Percentiles rank a stretch among this genome's conserved stretches.
phyloP scores from a whole-genome alignment of 2,329 filamentous ascomycete species.

The Ophiostoma tasmaniense region DNA sequence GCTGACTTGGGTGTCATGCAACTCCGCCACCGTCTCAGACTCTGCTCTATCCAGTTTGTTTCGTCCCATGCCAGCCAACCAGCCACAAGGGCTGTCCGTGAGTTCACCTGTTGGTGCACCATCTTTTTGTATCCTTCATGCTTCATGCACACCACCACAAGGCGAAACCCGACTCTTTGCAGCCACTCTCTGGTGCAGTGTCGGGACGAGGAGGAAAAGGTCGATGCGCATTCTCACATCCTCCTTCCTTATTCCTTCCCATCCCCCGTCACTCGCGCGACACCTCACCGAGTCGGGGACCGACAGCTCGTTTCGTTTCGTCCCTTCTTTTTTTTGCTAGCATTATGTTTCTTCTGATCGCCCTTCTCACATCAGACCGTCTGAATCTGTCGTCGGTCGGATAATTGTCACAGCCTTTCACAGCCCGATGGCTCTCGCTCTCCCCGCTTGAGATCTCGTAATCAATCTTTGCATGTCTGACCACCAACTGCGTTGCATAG shows the following conservation, averaged over 20 bases:
- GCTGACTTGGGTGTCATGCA: not conserved
- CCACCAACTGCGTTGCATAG: not conserved
- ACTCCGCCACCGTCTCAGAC: constrained; percentile 2
- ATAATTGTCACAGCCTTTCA: not conserved
- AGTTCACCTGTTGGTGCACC: not conserved
- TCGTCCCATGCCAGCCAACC: not conserved
- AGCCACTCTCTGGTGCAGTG: not conserved
- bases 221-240: not conserved
- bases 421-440: not conserved
- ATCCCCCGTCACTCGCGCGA: not conserved
- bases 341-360: not conserved
- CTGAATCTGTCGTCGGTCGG: not conserved
- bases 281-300: not conserved
- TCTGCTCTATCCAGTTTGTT: not conserved
- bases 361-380: not conserved
- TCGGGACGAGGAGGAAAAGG: no score
- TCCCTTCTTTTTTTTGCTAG: not conserved
- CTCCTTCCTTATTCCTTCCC: not conserved
- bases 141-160: not conserved
- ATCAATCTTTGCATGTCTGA: not conserved
- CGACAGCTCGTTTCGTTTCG: not conserved
- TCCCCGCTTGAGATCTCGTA: not conserved
- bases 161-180: not conserved
- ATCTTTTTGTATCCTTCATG: not conserved
- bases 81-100: not conserved